phyloP scores from a whole-genome alignment of 1,139 yeast species.

The Suhomyces coccinellae region DNA sequence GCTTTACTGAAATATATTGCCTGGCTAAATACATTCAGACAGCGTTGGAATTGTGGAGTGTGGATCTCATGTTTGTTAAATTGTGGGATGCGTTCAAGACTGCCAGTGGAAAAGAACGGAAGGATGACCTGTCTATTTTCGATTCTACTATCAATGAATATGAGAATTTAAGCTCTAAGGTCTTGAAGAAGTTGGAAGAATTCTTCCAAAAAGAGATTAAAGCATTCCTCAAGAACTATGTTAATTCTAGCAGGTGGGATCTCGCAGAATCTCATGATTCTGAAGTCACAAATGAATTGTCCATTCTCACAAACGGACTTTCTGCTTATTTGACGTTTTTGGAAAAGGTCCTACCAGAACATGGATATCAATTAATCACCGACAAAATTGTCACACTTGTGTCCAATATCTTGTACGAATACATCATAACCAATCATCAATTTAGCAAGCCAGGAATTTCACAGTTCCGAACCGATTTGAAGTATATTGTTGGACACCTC shows the following conservation, averaged over 20 bases:
- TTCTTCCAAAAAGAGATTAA: constrained; percentile 55
- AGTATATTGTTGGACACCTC: constrained; percentile 43
- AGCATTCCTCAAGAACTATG: constrained; percentile 52
- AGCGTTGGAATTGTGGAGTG: constrained; percentile 62
- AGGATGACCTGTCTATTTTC: constrained; percentile 48
- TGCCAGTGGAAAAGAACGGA: constrained; percentile 19
- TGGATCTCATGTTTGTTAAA: constrained; percentile 63
- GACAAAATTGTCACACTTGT: constrained; percentile 47
- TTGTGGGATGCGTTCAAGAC: constrained; percentile 52
- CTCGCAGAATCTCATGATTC: constrained; percentile 20
- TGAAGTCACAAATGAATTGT: constrained; percentile 37
- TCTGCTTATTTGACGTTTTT: constrained; percentile 39
- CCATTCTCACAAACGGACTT: constrained; percentile 33
- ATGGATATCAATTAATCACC: constrained; percentile 31
- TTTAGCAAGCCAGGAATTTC: constrained; percentile 57
- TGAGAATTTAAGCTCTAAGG: constrained; percentile 36
- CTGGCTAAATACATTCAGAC: constrained; percentile 55
- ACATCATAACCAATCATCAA: constrained; percentile 61
- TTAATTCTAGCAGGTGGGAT: constrained; percentile 43
- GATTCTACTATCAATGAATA: constrained; percentile 54
- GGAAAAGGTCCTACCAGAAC: constrained; percentile 28
- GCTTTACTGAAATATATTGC: constrained; percentile 61
- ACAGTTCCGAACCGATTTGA: constrained; percentile 58
- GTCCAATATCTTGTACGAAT: constrained; percentile 53
- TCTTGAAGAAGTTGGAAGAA: constrained; percentile 39